These are phyloP conservation scores for Synchytrium microbalum DNA, from an alignment of 371 early-diverging fungal species.

Conservation along the genomic window DNA sequence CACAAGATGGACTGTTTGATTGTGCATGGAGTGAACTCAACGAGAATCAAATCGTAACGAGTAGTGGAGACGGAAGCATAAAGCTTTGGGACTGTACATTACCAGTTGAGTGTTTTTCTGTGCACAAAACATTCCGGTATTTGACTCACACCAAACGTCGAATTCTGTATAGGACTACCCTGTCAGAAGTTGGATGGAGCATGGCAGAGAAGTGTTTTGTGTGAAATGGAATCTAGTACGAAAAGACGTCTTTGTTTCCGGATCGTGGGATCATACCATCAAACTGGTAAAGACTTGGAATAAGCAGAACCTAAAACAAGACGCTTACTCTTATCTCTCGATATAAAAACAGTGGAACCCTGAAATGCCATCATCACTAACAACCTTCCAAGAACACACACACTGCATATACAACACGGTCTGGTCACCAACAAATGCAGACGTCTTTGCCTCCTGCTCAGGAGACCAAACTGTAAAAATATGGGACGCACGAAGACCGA, in stretches of 20 bases:
- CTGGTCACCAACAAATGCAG: constrained; percentile 77
- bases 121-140: neutral
- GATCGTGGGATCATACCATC: constrained; percentile 90
- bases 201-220: constrained; percentile 83
- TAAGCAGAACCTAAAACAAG: neutral
- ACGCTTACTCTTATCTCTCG: constrained; percentile 1
- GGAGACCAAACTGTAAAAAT: constrained; percentile 83
- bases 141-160: too few relatives aligned
- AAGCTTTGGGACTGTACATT: constrained; percentile 85
- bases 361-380: constrained; percentile 62
- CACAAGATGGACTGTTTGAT: constrained; percentile 92
- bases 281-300: constrained; percentile 61
- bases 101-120: constrained; percentile 42
- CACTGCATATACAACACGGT: constrained; percentile 80
- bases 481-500: constrained; percentile 70
- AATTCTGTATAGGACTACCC: constrained; percentile 83
- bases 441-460: constrained; percentile 74
- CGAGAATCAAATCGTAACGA: constrained; percentile 84
- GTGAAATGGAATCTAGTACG: constrained; percentile 87
- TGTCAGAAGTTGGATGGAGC: constrained; percentile 86
- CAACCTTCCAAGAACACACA: constrained; percentile 76
- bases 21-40: constrained; percentile 88
- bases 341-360: constrained; percentile 69
- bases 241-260: constrained; percentile 78
- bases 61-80: constrained; percentile 88